phyloP scores from a whole-genome alignment of 2,329 filamentous ascomycete genomes.

The Geosmithia morbida region DNA sequence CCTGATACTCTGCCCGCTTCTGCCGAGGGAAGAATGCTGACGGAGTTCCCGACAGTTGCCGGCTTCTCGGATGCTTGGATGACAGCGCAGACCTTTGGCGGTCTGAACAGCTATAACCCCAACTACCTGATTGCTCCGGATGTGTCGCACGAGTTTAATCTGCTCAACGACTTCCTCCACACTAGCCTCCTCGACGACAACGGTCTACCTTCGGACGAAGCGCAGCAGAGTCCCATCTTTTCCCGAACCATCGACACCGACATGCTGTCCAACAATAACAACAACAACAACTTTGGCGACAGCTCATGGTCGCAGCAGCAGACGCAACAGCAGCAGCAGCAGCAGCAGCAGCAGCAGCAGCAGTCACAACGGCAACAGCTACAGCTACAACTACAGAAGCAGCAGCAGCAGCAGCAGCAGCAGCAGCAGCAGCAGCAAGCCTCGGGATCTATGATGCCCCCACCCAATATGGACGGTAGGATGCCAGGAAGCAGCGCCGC shows the following conservation, averaged over 20 bases:
- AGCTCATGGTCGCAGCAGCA: slow-evolving; percentile 6
- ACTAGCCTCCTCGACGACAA: slow-evolving; percentile 80
- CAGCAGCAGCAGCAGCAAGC: slow-evolving; percentile 6
- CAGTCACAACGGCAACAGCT: too few relatives aligned
- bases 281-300: slow-evolving; percentile 20
- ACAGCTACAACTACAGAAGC: too few relatives aligned
- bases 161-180: slow-evolving; percentile 92
- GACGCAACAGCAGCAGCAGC: slow-evolving; percentile 4
- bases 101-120: slow-evolving; percentile 87
- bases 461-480: slow-evolving; percentile 29
- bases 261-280: slow-evolving; percentile 28
- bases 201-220: slow-evolving; percentile 53
- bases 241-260: slow-evolving; percentile 29
- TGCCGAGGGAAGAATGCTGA: too few relatives aligned
- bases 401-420: not conserved
- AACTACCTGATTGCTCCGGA: slow-evolving; percentile 91
- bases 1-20: too few relatives aligned
- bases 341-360: too few relatives aligned
- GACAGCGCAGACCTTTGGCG: slow-evolving; percentile 68
- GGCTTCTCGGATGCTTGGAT: slow-evolving; percentile 76
- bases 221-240: slow-evolving; percentile 28
- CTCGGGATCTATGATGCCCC: slow-evolving; percentile 30
- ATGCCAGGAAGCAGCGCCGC: slow-evolving; percentile 35
- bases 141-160: slow-evolving; percentile 90
- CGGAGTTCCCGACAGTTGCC: slow-evolving; percentile 38